Conservation (phyloP, 441 rosid genomes). For the Bruguiera hainesii region DNA sequence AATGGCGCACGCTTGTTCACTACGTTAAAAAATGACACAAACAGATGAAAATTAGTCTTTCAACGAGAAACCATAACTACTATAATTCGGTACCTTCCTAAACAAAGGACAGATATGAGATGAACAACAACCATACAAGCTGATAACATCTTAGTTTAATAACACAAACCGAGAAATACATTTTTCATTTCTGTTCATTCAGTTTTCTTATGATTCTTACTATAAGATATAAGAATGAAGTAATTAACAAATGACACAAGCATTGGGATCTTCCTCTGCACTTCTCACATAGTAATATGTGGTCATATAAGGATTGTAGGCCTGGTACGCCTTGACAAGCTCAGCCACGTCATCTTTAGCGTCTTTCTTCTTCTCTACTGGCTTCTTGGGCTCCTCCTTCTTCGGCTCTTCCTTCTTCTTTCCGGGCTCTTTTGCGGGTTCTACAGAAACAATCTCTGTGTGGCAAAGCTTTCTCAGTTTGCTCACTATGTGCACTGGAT, state of each 20-base stretch:
- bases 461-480: slow-evolving; percentile 54
- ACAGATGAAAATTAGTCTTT: too few relatives aligned
- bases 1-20: too few relatives aligned
- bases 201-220: neutral
- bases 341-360: slow-evolving; percentile 23
- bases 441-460: slow-evolving; percentile 48
- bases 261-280: slow-evolving; percentile 42
- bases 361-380: slow-evolving; percentile 23
- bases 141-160: neutral
- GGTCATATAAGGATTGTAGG: slow-evolving; percentile 25
- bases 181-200: neutral
- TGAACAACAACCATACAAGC: too few relatives aligned
- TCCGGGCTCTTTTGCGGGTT: slow-evolving; percentile 57
- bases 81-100: too few relatives aligned
- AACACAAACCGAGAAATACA: neutral
- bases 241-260: slow-evolving; percentile 44
- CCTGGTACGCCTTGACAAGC: slow-evolving; percentile 9
- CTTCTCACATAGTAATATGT: slow-evolving; percentile 16
- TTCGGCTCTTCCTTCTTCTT: slow-evolving; percentile 54
- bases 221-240: neutral
- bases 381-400: slow-evolving; percentile 32
- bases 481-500: slow-evolving; percentile 37
- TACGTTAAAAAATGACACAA: too few relatives aligned
- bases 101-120: too few relatives aligned
- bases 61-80: too few relatives aligned